Percentiles rank a stretch among this genome's conserved stretches.
Conservation (phyloP, 1,284 basidiomycete species). For the Heterobasidion occidentale region DNA sequence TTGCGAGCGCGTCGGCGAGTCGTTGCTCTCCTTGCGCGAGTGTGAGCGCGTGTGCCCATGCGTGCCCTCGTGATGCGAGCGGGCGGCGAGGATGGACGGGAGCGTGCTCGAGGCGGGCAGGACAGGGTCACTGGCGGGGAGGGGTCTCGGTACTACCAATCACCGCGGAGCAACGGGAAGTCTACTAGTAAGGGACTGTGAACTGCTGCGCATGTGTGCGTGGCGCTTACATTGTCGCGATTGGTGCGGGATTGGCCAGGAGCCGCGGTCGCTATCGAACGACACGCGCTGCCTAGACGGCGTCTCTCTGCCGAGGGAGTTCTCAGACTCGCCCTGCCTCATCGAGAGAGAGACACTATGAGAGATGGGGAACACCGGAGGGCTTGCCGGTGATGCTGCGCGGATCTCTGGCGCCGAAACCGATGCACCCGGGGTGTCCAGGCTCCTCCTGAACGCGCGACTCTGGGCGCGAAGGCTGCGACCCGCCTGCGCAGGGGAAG, state of each 20-base stretch:
- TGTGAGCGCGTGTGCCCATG: conserved; percentile 2
- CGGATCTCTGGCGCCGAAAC: conserved; percentile 19
- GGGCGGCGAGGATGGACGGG: conserved; percentile 2
- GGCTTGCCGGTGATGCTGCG: conserved; percentile 14
- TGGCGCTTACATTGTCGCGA: conserved; percentile 21
- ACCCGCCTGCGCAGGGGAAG: conserved; percentile 18
- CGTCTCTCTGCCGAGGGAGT: conserved; percentile 19
- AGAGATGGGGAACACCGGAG: conserved; percentile 13
- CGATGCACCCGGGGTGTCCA: conserved; percentile 17
- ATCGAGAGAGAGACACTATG: conserved; percentile 10
- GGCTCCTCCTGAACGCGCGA: conserved; percentile 15
- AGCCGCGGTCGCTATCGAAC: conserved; percentile 30
- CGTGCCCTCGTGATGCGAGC: conserved; percentile 1
- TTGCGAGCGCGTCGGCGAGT: conserved; percentile 16
- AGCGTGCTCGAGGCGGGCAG: conserved; percentile 4
- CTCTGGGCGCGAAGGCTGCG: conserved; percentile 16
- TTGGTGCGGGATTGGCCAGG: conserved; percentile 22
- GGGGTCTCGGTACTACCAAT: conserved; percentile 3
- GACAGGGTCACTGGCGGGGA: conserved; percentile 8
- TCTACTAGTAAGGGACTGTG: neutral
- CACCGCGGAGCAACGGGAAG: neutral
- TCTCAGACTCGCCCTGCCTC: conserved; percentile 17
- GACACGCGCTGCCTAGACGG: conserved; percentile 28
- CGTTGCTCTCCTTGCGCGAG: conserved; percentile 7
- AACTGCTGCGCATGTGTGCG: neutral